Evolutionary conservation across 805 yeast genomes (phyloP).

Genomic region (Cephaloascus fragrans): DNA sequence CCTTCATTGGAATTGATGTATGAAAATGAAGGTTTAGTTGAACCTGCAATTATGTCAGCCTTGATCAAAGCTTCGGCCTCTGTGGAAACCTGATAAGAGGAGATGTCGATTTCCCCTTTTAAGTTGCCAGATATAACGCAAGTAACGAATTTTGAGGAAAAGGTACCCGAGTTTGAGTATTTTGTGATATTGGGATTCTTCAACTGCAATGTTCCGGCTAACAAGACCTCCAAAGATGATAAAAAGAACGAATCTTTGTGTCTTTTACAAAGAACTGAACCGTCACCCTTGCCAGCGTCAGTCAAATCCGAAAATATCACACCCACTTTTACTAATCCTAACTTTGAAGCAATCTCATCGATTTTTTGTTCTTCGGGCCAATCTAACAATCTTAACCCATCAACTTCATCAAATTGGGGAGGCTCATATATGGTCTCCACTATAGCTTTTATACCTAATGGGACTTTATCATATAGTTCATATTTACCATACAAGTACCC

Average conservation of each 20-base stretch:
- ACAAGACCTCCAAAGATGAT: slow-evolving; percentile 75
- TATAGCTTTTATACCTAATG: slow-evolving; percentile 87
- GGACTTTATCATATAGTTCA: slow-evolving; percentile 69
- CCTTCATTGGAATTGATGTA: slow-evolving; percentile 67
- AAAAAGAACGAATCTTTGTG: slow-evolving; percentile 87
- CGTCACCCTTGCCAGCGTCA: slow-evolving; percentile 81
- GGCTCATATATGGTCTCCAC: slow-evolving; percentile 94
- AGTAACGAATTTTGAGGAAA: slow-evolving; percentile 86
- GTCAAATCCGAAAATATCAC: slow-evolving; percentile 81
- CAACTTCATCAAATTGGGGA: slow-evolving; percentile 77
- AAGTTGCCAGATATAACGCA: slow-evolving; percentile 89
- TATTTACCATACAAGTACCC: slow-evolving; percentile 83
- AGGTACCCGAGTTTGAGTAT: slow-evolving; percentile 53
- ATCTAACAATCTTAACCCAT: slow-evolving; percentile 57
- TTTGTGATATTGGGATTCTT: slow-evolving; percentile 52
- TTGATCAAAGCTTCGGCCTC: slow-evolving; percentile 80
- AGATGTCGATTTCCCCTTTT: slow-evolving; percentile 81
- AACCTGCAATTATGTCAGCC: slow-evolving; percentile 79
- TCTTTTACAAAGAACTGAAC: slow-evolving; percentile 84
- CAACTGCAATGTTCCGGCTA: slow-evolving; percentile 75
- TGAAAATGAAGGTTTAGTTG: slow-evolving; percentile 85
- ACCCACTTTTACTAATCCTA: slow-evolving; percentile 72
- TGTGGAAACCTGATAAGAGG: slow-evolving; percentile 82
- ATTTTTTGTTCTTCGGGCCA: slow-evolving; percentile 50
- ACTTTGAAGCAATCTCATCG: slow-evolving; percentile 39